phyloP scores from a whole-genome alignment of 208 protist species.

The Trypanosoma avium region DNA sequence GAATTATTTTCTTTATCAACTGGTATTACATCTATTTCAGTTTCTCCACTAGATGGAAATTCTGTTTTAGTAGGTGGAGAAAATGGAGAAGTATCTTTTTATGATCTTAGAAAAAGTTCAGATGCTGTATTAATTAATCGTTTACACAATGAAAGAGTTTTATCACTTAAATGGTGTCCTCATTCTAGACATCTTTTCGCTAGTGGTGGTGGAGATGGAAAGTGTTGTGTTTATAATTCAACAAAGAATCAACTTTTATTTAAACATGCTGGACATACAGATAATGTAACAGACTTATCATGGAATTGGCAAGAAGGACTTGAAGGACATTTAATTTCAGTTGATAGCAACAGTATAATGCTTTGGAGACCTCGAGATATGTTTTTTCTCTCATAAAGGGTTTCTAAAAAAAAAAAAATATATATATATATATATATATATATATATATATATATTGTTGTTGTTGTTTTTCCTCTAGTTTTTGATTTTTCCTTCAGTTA shows the following conservation, averaged over 20 bases:
- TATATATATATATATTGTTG: not conserved
- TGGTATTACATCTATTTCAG: constrained; percentile 37
- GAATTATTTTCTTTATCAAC: constrained; percentile 53
- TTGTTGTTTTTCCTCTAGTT: not conserved
- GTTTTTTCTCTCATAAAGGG: constrained; percentile 52
- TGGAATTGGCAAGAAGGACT: constrained; percentile 88
- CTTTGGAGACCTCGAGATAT: constrained; percentile 83
- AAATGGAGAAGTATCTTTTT: constrained; percentile 58
- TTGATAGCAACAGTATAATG: constrained; percentile 85
- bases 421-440: constrained; percentile 4
- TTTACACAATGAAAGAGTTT: constrained; percentile 68
- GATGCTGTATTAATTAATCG: constrained; percentile 41
- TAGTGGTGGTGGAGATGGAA: constrained; percentile 71
- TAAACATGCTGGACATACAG: constrained; percentile 84
- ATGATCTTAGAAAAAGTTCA: constrained; percentile 65
- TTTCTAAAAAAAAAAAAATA: not conserved
- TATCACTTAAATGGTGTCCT: constrained; percentile 77
- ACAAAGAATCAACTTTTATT: constrained; percentile 66
- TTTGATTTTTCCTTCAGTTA: too few species aligned
- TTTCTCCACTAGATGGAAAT: constrained; percentile 61
- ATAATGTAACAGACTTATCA: constrained; percentile 76
- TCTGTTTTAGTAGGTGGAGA: constrained; percentile 57
- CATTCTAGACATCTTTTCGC: constrained; percentile 82
- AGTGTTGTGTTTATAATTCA: constrained; percentile 68
- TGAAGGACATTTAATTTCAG: constrained; percentile 77